Base-by-base conservation (phyloP, 805 yeast genomes). In the Ogataea chonburiensis region DNA sequence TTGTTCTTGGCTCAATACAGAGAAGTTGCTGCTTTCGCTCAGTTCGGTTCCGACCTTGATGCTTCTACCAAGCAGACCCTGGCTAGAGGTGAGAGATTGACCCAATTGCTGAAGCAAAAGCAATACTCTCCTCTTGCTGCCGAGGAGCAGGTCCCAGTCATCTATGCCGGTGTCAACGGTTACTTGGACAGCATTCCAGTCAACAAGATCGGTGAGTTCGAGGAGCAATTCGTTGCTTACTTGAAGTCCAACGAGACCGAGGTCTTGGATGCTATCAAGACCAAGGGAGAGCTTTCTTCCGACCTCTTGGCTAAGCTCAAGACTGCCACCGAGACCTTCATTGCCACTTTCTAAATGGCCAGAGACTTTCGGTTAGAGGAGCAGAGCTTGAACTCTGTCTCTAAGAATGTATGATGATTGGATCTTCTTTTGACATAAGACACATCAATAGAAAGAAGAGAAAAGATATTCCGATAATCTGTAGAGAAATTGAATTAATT, bases 11-110 rank as follows among this genome's bases (percentile, higher is more conserved):
- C 99, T 63, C 99, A 93, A 80, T 93, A 93, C 86, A 89, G 99
- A 87, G 99, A 93, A 83, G 98, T 93, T 62, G 98, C 98, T 68
- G 98, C 99, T 63, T 93, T 93, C 73, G 98, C 99, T 63, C 99
- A 93, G 81, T 93, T 93, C 81, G 99, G 99, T 83, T 93, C 99
- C 58, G 99, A 93, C 75, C 81, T 93, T 71, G 99, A 93, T 74
- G 98, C 99, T 60, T 88, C 97, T 46, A 93, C 99, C 73, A 93
- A 91, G 79, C 97, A 88, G 78, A 93, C 98, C 64, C 82, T 93
- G 70, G 75, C 77, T 63, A 89, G 99, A 85, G 99, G 99, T 88
- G 98, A 93, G 84, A 91, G 99, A 80, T 85, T 93, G 67, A 93
- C 98, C 61, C 98, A 89, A 78, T 77, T 93, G 71, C 82, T 93